A percentile compares a stretch with the other conserved stretches of the same genome.
Evolutionary conservation across 331 rosid species (phyloP).

Genomic region (Pyracantha coccinea): DNA sequence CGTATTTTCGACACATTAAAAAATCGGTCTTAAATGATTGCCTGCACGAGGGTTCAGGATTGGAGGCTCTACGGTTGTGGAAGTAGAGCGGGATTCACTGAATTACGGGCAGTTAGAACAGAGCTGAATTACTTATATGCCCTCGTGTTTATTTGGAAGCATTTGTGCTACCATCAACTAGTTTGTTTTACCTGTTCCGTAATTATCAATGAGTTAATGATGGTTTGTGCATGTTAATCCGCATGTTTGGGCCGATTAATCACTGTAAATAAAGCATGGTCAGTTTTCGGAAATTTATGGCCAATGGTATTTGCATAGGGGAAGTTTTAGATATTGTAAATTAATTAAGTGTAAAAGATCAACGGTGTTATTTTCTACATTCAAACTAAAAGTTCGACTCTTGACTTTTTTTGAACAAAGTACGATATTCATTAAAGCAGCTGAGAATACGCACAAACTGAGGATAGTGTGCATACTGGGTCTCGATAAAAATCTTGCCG

Average conservation of each 20-base stretch:
- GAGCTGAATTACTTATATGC: not conserved
- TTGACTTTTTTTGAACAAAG: not conserved
- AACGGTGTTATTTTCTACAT: not conserved
- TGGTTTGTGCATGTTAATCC: not conserved
- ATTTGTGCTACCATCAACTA: not conserved
- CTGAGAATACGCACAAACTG: no score
- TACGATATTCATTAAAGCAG: no score
- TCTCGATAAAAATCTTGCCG: no score
- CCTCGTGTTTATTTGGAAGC: constrained; percentile 5
- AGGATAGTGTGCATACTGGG: no score
- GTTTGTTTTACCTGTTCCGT: not conserved
- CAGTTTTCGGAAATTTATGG: not conserved
- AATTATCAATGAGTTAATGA: not conserved
- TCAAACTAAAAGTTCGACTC: not conserved
- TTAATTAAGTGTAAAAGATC: not conserved
- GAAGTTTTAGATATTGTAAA: not conserved
- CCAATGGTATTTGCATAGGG: not conserved
- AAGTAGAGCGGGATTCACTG: not conserved
- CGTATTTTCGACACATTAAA: no score
- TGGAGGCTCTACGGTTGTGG: not conserved
- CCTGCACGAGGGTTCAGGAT: not conserved
- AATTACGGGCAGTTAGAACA: constrained; percentile 5
- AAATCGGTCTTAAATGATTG: not conserved
- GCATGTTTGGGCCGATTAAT: not conserved
- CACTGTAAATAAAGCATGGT: not conserved